These are phyloP conservation scores for Trichoderma erinaceum DNA, from an alignment of 495 filamentous ascomycete genomes.

Conservation along the genomic window DNA sequence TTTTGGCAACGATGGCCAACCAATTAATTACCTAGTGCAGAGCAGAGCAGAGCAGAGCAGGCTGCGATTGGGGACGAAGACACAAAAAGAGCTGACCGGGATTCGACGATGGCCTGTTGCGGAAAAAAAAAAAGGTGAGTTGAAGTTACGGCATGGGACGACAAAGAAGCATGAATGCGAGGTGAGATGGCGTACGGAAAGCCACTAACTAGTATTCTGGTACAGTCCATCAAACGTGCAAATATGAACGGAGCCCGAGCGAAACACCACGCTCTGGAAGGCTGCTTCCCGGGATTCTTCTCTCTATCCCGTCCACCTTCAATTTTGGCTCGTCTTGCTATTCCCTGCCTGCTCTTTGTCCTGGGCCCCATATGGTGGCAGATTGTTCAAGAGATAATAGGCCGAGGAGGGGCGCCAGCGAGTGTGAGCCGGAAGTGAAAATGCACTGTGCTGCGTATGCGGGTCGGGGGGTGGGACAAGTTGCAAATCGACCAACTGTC, in stretches of 20 bases:
- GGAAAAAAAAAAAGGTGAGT: too few species aligned
- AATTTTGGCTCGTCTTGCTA: constrained; percentile 2
- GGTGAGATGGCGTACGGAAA: too few species aligned
- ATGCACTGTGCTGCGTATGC: background rate
- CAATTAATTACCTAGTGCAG: too few species aligned
- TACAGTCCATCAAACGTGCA: too few species aligned
- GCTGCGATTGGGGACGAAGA: background rate
- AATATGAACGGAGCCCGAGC: background rate
- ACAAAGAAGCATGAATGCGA: too few species aligned
- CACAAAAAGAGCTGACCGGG: background rate
- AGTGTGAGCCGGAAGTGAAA: background rate
- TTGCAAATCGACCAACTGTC: background rate
- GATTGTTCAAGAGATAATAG: constrained; percentile 12
- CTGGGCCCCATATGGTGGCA: constrained; percentile 4
- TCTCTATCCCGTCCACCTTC: constrained; percentile 1
- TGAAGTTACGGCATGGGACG: too few species aligned
- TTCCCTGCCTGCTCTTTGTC: constrained; percentile 10
- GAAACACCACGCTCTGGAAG: background rate
- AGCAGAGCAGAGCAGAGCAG: background rate
- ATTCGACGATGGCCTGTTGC: background rate
- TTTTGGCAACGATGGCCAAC: background rate
- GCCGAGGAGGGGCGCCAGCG: constrained; percentile 1
- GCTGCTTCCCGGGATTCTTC: background rate
- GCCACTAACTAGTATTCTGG: too few species aligned
- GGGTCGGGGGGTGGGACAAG: background rate